Evolutionary conservation across 2,329 filamentous ascomycete genomes (phyloP).

Genomic region (Pseudocercospora macadamiae): DNA sequence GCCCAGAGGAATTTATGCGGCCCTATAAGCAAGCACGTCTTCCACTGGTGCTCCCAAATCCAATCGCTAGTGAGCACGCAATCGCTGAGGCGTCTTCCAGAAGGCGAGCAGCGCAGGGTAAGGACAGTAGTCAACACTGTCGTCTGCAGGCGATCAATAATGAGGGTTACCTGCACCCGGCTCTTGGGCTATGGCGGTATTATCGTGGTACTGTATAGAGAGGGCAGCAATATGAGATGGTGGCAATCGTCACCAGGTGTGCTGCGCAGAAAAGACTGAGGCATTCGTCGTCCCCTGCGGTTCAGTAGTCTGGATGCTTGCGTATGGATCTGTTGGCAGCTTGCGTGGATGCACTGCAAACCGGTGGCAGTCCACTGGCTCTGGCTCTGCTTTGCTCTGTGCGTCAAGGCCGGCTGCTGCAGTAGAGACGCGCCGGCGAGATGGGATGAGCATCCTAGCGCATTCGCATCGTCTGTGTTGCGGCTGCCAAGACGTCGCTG

Average conservation of each 20-base stretch:
- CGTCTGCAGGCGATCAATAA: not conserved
- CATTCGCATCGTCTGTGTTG: too few relatives aligned
- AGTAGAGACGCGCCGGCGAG: too few relatives aligned
- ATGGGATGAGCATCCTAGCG: too few relatives aligned
- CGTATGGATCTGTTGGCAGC: not conserved
- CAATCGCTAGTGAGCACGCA: not conserved
- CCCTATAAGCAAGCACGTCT: not conserved
- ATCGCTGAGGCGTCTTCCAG: not conserved
- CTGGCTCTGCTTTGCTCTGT: too few relatives aligned
- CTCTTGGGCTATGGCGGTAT: not conserved
- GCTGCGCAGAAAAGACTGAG: not conserved
- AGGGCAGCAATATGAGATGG: too few relatives aligned
- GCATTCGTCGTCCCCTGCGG: not conserved
- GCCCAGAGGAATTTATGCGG: not conserved
- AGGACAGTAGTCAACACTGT: too few relatives aligned
- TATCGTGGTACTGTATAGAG: too few relatives aligned
- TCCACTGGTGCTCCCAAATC: not conserved
- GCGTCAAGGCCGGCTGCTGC: too few relatives aligned
- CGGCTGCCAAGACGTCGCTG: not conserved
- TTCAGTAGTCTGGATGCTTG: not conserved
- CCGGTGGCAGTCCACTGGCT: not conserved
- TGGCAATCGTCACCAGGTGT: too few relatives aligned
- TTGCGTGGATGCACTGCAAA: not conserved
- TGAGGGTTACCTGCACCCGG: not conserved
- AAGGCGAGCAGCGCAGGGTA: not conserved